Percentiles rank a stretch among this genome's conserved stretches.
Conservation (phyloP, 331 rosid species). For the Saraca asoca region DNA sequence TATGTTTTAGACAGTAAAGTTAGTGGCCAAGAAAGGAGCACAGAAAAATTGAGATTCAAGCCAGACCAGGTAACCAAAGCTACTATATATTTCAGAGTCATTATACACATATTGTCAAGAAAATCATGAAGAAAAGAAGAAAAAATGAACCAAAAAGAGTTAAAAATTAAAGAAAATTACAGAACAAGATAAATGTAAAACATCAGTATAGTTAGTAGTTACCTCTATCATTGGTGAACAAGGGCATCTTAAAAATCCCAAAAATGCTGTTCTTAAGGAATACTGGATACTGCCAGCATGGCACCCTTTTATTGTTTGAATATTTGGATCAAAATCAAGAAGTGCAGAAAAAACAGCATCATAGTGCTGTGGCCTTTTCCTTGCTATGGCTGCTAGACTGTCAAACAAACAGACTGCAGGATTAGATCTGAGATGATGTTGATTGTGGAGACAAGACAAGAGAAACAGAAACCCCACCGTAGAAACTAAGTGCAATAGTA, state of each 20-base stretch:
- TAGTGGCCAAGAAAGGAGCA: slow-evolving; percentile 2
- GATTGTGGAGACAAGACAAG: background rate
- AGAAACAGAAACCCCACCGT: slow-evolving; percentile 19
- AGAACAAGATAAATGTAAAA: slow-evolving; percentile 7
- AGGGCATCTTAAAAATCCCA: slow-evolving; percentile 92
- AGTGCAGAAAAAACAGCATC: slow-evolving; percentile 62
- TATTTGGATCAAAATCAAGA: slow-evolving; percentile 76
- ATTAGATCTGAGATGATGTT: slow-evolving; percentile 35
- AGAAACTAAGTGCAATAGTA: slow-evolving; percentile 30
- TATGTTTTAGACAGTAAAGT: background rate
- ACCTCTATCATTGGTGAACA: slow-evolving; percentile 82
- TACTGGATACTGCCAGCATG: slow-evolving; percentile 80
- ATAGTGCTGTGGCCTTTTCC: slow-evolving; percentile 83
- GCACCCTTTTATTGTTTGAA: slow-evolving; percentile 66
- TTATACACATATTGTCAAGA: background rate
- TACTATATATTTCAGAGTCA: background rate
- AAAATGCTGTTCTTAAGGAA: slow-evolving; percentile 84
- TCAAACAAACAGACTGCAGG: slow-evolving; percentile 40
- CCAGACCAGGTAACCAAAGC: slow-evolving; percentile 1
- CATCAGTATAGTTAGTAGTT: slow-evolving; percentile 32
- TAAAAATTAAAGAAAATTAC: too few relatives aligned
- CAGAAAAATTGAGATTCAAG: background rate
- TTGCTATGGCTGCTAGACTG: slow-evolving; percentile 89
- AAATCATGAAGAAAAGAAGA: background rate
- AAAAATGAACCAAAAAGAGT: slow-evolving; percentile 3